Base-by-base conservation (phyloP, 345 rosid genomes). In the Passiflora organensis region DNA sequence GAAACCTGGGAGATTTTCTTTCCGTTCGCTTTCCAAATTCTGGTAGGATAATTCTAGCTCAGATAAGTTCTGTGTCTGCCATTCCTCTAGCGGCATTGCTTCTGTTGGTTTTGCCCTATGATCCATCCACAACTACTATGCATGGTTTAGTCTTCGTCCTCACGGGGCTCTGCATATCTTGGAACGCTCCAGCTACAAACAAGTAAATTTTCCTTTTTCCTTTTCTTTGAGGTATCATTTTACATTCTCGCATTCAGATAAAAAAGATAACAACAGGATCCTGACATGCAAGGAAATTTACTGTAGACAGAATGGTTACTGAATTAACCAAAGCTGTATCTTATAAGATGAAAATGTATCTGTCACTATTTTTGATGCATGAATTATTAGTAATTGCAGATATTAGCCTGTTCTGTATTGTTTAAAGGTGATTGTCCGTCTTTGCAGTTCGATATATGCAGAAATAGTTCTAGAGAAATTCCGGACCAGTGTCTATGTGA, bases 381-480 rank as follows among this genome's bases (percentile, higher is more conserved):
- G 34, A 28, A 8, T 11, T 39, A 19, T 10, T 1, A n/a, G n/a
- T n/a, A n/a, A n/a, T n/a, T n/a, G n/a, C n/a, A n/a, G n/a, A n/a
- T n/a, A n/a, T n/a, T n/a, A n/a, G n/a, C n/a, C n/a, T n/a, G n/a
- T n/a, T n/a, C n/a, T n/a, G n/a, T n/a, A n/a, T n/a, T 13, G 32
- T 19, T 43, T 32, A 24, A 9, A 21, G 15, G 17, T 22, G 21
- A 21, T 36, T 44, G 2, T 36, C 13, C 23, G 48, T 39, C 15
- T n/a, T 18, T 22, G 68, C 84, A 87, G 97, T 63, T 96, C 97
- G 4, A 87, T 87, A 48, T 87, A 87, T 65, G 96, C 95, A 51
- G 97, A 91, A 74, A 87, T 91, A 23, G 96, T 91, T 18, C 91
- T 95, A 4, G 89, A 82, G 76, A 91, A 64, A 57, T 74, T 95